Conservation (phyloP, 1,284 basidiomycete genomes). For the Farysia itapuensis region DNA sequence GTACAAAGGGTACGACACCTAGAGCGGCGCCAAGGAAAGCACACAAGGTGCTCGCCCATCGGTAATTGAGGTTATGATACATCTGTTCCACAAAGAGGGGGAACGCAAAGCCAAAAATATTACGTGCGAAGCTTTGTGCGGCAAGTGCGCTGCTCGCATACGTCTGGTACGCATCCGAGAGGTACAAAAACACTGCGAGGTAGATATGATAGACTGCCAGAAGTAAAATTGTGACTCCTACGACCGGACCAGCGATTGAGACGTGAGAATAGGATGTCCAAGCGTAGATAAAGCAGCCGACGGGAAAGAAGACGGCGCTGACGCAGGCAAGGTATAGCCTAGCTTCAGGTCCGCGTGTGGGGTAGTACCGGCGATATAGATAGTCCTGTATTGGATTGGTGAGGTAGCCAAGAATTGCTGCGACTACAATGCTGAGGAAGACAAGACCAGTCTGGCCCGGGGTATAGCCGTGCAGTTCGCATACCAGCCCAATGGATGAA, state of each 20-base stretch:
- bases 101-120: conserved; percentile 53
- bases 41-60: conserved; percentile 73
- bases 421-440: conserved; percentile 37
- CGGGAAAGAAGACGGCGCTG: conserved; percentile 38
- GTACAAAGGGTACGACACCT: conserved; percentile 68
- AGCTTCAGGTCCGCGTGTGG: conserved; percentile 61
- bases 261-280: conserved; percentile 57
- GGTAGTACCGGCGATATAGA: conserved; percentile 22
- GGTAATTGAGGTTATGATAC: conserved; percentile 68
- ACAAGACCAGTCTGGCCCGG: conserved; percentile 62
- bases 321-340: conserved; percentile 62
- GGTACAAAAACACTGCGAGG: conserved; percentile 65
- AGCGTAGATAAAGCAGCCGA: conserved; percentile 48
- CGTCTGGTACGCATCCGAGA: conserved; percentile 61
- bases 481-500: conserved; percentile 56
- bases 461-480: conserved; percentile 67
- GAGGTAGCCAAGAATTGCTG: conserved; percentile 66
- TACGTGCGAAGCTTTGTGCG: conserved; percentile 73
- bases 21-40: conserved; percentile 67
- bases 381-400: conserved; percentile 64
- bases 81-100: conserved; percentile 60
- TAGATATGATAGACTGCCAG: conserved; percentile 56
- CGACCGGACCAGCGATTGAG: conserved; percentile 54
- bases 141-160: conserved; percentile 77
- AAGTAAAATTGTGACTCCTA: conserved; percentile 52